phyloP scores from a whole-genome alignment of 441 rosid genomes.

The Isatis lusitanica region DNA sequence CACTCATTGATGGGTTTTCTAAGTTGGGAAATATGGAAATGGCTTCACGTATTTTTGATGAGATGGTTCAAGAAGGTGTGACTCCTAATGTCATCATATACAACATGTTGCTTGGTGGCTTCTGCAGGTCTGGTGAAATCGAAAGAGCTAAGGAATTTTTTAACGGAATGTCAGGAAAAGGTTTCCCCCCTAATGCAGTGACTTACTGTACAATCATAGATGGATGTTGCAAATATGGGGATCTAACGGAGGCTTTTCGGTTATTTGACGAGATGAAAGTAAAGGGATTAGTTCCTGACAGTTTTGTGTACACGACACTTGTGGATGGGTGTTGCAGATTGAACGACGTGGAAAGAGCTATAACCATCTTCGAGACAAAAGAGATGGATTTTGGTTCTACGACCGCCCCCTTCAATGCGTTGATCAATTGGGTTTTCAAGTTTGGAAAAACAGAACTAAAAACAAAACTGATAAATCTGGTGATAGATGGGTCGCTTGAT shows the following conservation, averaged over 20 bases:
- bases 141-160: slow-evolving; percentile 49
- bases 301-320: slow-evolving; percentile 53
- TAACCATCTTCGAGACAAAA: slow-evolving; percentile 43
- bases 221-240: slow-evolving; percentile 60
- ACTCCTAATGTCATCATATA: slow-evolving; percentile 54
- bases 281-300: slow-evolving; percentile 51
- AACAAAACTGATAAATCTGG: slow-evolving; percentile 27
- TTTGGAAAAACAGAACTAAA: slow-evolving; percentile 37
- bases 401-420: slow-evolving; percentile 48
- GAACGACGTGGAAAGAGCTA: slow-evolving; percentile 48
- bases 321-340: slow-evolving; percentile 60
- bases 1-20: slow-evolving; percentile 56
- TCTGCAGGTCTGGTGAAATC: slow-evolving; percentile 46
- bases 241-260: slow-evolving; percentile 49
- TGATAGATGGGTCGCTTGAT: slow-evolving; percentile 45
- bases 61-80: slow-evolving; percentile 51
- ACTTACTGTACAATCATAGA: slow-evolving; percentile 59
- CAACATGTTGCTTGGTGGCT: slow-evolving; percentile 58
- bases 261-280: slow-evolving; percentile 55
- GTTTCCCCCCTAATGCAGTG: slow-evolving; percentile 46
- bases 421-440: slow-evolving; percentile 54
- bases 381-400: slow-evolving; percentile 42
- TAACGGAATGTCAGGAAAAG: slow-evolving; percentile 47
- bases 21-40: slow-evolving; percentile 42
- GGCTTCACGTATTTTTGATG: slow-evolving; percentile 44